Percentiles rank a stretch among this genome's conserved stretches.
Evolutionary conservation across 305 asterid species (phyloP).

Genomic region (Solanum aculeatissimum): DNA sequence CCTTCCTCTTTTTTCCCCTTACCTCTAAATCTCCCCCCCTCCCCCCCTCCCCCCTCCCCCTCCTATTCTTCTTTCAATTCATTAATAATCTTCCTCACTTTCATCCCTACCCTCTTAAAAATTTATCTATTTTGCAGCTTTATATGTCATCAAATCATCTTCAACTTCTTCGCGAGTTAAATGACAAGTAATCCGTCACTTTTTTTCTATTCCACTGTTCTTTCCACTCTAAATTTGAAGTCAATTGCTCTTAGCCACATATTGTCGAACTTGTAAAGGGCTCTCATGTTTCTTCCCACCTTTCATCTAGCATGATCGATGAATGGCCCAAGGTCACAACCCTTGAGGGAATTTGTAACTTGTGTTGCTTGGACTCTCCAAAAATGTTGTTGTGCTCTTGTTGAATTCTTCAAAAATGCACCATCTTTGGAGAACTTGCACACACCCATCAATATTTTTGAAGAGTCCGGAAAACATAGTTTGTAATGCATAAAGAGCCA

Average conservation of each 20-base stretch:
- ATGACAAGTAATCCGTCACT: not conserved
- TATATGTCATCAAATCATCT: not conserved
- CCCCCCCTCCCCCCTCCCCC: not conserved
- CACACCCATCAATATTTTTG: not conserved
- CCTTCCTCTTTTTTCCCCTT: not conserved
- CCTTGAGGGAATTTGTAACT: not conserved
- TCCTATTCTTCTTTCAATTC: not conserved
- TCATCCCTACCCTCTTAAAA: not conserved
- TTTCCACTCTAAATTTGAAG: not conserved
- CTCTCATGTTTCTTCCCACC: not conserved
- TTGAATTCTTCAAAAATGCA: not conserved
- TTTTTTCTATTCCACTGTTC: not conserved
- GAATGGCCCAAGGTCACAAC: not conserved
- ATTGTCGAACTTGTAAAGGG: not conserved
- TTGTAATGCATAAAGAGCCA: not conserved
- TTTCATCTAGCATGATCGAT: not conserved
- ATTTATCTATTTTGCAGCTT: not conserved
- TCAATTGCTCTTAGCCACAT: not conserved
- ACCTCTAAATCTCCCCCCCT: not conserved
- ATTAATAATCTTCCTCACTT: not conserved
- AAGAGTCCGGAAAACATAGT: not conserved
- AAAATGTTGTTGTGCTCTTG: not conserved
- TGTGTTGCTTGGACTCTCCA: not conserved
- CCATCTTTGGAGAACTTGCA: not conserved
- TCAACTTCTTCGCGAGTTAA: not conserved